Evolutionary conservation across 257 asterid genomes (phyloP).

Genomic region (Nicotiana attenuata): DNA sequence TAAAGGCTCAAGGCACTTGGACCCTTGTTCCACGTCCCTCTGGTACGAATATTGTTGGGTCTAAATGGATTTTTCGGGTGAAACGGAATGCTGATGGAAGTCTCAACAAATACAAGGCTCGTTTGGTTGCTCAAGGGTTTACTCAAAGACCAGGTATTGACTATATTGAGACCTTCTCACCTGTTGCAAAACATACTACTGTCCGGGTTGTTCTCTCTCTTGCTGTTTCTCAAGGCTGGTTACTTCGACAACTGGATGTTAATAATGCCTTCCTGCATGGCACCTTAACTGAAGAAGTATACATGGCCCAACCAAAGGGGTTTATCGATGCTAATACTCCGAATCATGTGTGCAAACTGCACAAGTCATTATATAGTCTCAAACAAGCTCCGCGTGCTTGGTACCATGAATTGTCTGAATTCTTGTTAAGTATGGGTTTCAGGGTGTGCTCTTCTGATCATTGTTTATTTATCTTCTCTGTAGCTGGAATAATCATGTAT

Average conservation of each 20-base stretch:
- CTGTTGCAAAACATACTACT: neutral
- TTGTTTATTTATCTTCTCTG: neutral
- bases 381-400: conserved; percentile 1
- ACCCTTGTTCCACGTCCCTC: neutral
- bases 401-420: neutral
- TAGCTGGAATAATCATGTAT: neutral
- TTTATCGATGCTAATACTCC: neutral
- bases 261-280: neutral
- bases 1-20: neutral
- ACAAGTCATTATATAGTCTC: neutral
- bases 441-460: too few relatives aligned
- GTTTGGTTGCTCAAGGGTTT: neutral
- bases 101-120: neutral
- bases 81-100: neutral
- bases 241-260: neutral
- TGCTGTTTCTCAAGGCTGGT: neutral
- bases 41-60: too few relatives aligned
- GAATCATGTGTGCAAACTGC: neutral
- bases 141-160: neutral
- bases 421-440: too few relatives aligned
- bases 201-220: neutral
- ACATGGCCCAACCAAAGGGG: neutral
- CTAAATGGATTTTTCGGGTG: neutral
- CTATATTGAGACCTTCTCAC: neutral
- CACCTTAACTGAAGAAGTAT: neutral